Evolutionary conservation across 352 stramenopile genomes (phyloP).

Genomic region (Plasmopara halstedii): DNA sequence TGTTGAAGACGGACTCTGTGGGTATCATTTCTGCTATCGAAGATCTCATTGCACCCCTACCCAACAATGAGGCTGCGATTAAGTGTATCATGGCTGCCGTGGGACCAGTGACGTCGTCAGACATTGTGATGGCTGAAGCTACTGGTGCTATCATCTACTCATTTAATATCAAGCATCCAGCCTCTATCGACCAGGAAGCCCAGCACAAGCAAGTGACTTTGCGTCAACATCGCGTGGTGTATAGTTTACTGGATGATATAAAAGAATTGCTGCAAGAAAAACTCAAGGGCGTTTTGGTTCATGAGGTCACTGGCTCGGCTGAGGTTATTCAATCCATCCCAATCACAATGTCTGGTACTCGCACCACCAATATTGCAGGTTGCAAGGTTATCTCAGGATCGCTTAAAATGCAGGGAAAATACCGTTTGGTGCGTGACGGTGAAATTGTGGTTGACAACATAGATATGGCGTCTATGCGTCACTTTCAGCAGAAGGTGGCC

Average conservation of each 20-base stretch:
- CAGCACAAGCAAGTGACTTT: conserved; percentile 72
- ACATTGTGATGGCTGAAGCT: conserved; percentile 76
- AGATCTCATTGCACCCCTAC: conserved; percentile 71
- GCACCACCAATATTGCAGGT: conserved; percentile 93
- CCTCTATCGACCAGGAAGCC: conserved; percentile 69
- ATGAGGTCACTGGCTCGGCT: conserved; percentile 58
- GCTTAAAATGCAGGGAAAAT: conserved; percentile 83
- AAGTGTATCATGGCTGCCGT: conserved; percentile 83
- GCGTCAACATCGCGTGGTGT: conserved; percentile 77
- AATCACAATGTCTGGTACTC: conserved; percentile 65
- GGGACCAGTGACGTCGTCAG: conserved; percentile 72
- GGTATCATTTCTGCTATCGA: conserved; percentile 93
- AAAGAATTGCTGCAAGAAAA: conserved; percentile 70
- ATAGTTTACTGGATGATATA: conserved; percentile 85
- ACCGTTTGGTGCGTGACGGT: conserved; percentile 86
- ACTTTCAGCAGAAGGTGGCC: conserved; percentile 90
- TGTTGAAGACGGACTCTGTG: conserved; percentile 98
- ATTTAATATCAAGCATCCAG: conserved; percentile 83
- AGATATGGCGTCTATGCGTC: conserved; percentile 75
- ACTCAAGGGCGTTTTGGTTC: conserved; percentile 51
- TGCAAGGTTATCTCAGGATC: conserved; percentile 93
- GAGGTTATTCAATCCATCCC: conserved; percentile 81
- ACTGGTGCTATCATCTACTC: conserved; percentile 79
- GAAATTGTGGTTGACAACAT: conserved; percentile 85
- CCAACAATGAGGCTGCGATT: conserved; percentile 54